Evolutionary conservation across 106 monocot genomes (phyloP), one percentile per base, ranked within the genome.

Genomic region (Dendrobium officinale): DNA sequence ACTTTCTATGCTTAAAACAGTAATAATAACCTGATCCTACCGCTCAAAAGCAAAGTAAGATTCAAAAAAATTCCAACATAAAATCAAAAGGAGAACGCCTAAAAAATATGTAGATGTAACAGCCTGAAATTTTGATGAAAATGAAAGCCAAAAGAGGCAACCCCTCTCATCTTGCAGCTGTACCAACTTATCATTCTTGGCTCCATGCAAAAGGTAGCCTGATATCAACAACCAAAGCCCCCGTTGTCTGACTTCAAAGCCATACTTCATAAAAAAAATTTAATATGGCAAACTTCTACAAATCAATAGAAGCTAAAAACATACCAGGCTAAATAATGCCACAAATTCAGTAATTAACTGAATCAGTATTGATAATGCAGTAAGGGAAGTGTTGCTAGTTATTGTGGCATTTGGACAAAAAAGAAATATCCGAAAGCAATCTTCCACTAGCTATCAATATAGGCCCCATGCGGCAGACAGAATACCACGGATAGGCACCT

Each of bases 401-500:
- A 61, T 61, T 61, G 61, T 61, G 61, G 61, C 61, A 61, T 61
- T n/a, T 61, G 61, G 61, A 61, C 22, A 61, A 51, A 51, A 51
- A 51, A 59, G 4, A 59, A 61, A 22, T 3, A 22, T 61, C 61
- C 61, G n/a, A 22, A 61, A 61, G 22, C 61, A 61, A 61, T 61
- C 61, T 61, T 61, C 61, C 61, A 61, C 61, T n/a, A 20, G 61
- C 61, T 22, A 61, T 61, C n/a, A 61, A 22, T 61, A 61, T 61
- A 61, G 61, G 61, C 61, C n/a, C 22, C 61, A 61, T 61, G 61
- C 61, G 61, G 61, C 61, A 61, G 61, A 61, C 61, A 61, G 61
- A 20, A 61, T 8, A 22, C 61, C 61, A 61, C n/a, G 19, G 55
- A 10, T 4, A n/a, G 61, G 61, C 61, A 61, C 20, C 61, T 61